These are phyloP conservation scores for Hevea brasiliensis DNA, from an alignment of 345 rosid species.

Conservation along the genomic window DNA sequence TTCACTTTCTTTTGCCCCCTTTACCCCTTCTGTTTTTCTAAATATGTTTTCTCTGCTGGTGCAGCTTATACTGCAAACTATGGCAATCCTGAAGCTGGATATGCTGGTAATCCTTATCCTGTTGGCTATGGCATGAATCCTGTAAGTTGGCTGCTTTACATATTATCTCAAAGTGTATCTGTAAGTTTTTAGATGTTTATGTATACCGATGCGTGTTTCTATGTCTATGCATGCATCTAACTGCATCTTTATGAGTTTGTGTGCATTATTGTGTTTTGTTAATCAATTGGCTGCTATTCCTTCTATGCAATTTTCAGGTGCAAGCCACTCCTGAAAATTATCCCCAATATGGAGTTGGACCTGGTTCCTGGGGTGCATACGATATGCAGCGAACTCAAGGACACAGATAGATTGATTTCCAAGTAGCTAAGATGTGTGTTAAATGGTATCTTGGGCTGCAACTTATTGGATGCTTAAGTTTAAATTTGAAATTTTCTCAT, in stretches of 20 bases:
- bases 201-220: constrained; percentile 8
- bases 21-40: constrained; percentile 1
- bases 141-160: constrained; percentile 47
- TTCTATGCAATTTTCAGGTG: constrained; percentile 40
- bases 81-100: constrained; percentile 67
- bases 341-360: constrained; percentile 69
- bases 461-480: constrained; percentile 31
- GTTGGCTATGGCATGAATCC: constrained; percentile 71
- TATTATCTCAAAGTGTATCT: not conserved
- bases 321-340: constrained; percentile 65
- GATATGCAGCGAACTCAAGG: constrained; percentile 73
- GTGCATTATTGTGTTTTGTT: not conserved
- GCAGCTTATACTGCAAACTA: constrained; percentile 59
- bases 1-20: not conserved
- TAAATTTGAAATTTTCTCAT: constrained; percentile 31
- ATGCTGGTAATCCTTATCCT: constrained; percentile 62
- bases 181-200: not conserved
- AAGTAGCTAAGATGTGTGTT: constrained; percentile 28
- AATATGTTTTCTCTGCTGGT: constrained; percentile 33
- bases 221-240: not conserved
- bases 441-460: constrained; percentile 46
- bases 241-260: not conserved
- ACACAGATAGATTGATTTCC: constrained; percentile 51
- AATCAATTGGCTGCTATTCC: not conserved
- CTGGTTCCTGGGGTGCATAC: constrained; percentile 68